phyloP scores from a whole-genome alignment of 2,329 filamentous ascomycete genomes.

The Myrmaecium sp. region DNA sequence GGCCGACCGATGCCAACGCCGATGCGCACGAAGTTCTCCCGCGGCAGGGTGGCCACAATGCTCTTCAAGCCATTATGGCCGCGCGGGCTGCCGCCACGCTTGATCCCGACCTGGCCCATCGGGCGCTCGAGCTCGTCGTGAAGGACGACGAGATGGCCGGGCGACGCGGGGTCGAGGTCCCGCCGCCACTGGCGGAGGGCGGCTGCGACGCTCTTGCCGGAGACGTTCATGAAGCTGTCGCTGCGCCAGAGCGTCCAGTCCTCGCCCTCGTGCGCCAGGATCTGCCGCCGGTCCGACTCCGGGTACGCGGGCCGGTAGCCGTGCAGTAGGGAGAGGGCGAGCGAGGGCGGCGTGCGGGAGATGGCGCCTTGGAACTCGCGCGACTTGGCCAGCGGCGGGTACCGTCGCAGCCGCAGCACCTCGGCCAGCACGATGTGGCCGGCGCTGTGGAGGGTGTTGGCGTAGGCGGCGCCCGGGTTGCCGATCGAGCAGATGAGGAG shows the following conservation, averaged over 20 bases:
- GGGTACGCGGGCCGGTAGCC: background rate
- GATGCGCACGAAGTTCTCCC: slow-evolving; percentile 39
- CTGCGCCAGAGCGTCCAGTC: slow-evolving; percentile 55
- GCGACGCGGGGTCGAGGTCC: slow-evolving; percentile 3
- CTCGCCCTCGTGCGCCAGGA: slow-evolving; percentile 6
- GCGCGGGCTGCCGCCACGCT: slow-evolving; percentile 36
- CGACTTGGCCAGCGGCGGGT: slow-evolving; percentile 25
- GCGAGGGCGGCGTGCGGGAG: background rate
- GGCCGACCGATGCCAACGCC: slow-evolving; percentile 83
- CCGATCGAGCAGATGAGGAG: slow-evolving; percentile 78
- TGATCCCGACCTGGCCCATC: slow-evolving; percentile 49
- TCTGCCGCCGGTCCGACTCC: background rate
- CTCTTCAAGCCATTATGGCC: slow-evolving; percentile 32
- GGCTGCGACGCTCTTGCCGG: slow-evolving; percentile 50
- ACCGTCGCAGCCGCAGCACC: slow-evolving; percentile 14
- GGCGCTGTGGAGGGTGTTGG: slow-evolving; percentile 68
- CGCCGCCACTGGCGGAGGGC: slow-evolving; percentile 19
- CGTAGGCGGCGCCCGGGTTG: slow-evolving; percentile 54
- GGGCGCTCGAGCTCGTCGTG: slow-evolving; percentile 76
- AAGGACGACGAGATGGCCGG: slow-evolving; percentile 50
- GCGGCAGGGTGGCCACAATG: slow-evolving; percentile 13
- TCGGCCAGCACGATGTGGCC: slow-evolving; percentile 62
- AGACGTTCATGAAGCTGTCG: slow-evolving; percentile 68
- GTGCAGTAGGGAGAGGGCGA: background rate
- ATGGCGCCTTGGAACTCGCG: slow-evolving; percentile 8